Conservation (phyloP, 148 eudicot species). For the Gaultheria prostrata region DNA sequence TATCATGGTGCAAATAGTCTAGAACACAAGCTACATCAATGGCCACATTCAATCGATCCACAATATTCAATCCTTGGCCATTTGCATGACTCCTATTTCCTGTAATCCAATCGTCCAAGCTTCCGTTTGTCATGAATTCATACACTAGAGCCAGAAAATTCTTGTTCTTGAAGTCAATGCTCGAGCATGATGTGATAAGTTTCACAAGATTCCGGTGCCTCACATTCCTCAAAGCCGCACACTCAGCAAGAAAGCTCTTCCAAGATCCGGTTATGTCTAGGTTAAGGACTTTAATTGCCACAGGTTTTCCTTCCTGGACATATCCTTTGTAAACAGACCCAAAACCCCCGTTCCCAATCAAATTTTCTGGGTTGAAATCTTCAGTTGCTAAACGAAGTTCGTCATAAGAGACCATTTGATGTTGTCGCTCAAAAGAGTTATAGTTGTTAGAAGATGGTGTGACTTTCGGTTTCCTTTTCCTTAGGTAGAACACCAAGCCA, state of each 20-base stretch:
- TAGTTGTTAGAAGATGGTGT: not conserved
- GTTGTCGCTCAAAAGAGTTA: conserved; percentile 13
- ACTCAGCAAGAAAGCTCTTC: conserved; percentile 35
- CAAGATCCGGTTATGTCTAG: conserved; percentile 9
- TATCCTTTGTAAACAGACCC: conserved; percentile 34
- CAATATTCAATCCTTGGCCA: conserved; percentile 32
- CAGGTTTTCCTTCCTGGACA: not conserved
- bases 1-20: conserved; percentile 54
- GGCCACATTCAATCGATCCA: conserved; percentile 37
- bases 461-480: conserved; percentile 19
- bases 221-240: conserved; percentile 26
- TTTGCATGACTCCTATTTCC: conserved; percentile 29
- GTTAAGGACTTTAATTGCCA: conserved; percentile 39
- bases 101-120: conserved; percentile 37
- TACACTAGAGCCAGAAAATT: conserved; percentile 36
- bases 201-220: conserved; percentile 43
- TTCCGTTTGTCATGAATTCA: conserved; percentile 40
- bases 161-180: conserved; percentile 24
- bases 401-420: conserved; percentile 16
- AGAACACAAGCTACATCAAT: conserved; percentile 58
- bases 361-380: conserved; percentile 11
- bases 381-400: conserved; percentile 17
- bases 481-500: conserved; percentile 13
- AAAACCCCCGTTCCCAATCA: conserved; percentile 29
- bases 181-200: conserved; percentile 35